Conservation (phyloP, 164 flowering plant genomes). For the Hamamelis virginiana region DNA sequence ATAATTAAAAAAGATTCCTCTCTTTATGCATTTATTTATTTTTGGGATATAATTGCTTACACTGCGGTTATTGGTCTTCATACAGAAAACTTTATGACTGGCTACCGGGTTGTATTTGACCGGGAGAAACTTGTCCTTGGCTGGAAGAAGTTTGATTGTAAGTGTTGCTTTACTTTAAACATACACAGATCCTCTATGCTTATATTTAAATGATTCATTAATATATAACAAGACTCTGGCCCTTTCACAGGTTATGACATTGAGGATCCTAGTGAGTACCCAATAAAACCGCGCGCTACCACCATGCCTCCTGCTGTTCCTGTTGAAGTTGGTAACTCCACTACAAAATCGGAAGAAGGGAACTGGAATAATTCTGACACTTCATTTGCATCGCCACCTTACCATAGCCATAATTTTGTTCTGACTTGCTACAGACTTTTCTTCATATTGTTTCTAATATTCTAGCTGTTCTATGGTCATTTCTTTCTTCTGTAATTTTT, state of each 20-base stretch:
- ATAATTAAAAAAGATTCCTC: no score
- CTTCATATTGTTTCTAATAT: conserved; percentile 10
- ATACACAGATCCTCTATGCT: neutral
- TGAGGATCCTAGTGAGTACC: conserved; percentile 23
- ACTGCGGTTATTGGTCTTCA: neutral
- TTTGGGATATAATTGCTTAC: neutral
- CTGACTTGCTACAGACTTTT: conserved; percentile 6
- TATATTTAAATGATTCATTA: neutral
- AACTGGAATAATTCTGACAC: conserved; percentile 15
- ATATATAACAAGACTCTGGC: neutral
- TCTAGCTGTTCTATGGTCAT: conserved; percentile 7
- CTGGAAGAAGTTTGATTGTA: conserved; percentile 63
- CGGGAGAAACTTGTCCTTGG: conserved; percentile 54
- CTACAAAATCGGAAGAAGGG: conserved; percentile 17
- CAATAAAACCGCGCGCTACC: conserved; percentile 15
- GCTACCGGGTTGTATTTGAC: conserved; percentile 61
- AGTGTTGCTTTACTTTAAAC: conserved; percentile 10
- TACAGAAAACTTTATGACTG: conserved; percentile 76
- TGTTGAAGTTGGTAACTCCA: conserved; percentile 29
- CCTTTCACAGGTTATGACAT: conserved; percentile 36
- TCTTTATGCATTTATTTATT: no score
- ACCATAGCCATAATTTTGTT: neutral
- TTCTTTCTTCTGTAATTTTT: conserved; percentile 7
- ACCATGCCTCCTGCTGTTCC: conserved; percentile 40
- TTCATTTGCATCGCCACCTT: conserved; percentile 20